These are phyloP conservation scores for Globisporangium middletonii DNA, from an alignment of 352 stramenopile species.

Conservation along the genomic window DNA sequence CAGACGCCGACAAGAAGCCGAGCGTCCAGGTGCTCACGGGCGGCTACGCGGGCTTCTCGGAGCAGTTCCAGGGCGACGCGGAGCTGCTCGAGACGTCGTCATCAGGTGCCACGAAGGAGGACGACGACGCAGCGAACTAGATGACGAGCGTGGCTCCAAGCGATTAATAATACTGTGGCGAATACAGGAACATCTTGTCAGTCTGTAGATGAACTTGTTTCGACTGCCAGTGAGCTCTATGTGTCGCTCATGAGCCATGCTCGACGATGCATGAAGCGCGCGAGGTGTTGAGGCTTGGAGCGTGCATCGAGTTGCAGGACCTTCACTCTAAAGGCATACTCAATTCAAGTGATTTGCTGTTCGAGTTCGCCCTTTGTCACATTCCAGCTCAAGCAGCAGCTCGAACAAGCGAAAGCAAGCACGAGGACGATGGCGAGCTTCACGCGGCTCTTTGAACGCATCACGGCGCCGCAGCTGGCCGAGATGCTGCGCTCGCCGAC, in stretches of 20 bases:
- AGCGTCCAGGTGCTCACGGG: constrained; percentile 63
- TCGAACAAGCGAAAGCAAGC: neutral
- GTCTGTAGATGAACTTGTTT: too few relatives aligned
- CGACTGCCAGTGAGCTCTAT: too few relatives aligned
- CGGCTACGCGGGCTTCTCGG: constrained; percentile 59
- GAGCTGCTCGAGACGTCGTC: constrained; percentile 34
- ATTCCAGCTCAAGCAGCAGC: neutral
- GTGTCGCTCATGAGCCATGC: neutral
- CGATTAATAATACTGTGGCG: too few relatives aligned
- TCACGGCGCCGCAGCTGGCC: constrained; percentile 47
- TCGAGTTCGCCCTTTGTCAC: neutral
- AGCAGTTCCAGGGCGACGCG: constrained; percentile 52
- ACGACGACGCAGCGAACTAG: neutral
- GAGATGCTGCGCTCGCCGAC: constrained; percentile 38
- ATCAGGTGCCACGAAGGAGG: neutral
- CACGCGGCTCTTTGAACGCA: constrained; percentile 36
- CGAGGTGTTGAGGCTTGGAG: neutral
- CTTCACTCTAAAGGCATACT: neutral
- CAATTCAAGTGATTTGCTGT: neutral
- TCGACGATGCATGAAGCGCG: neutral
- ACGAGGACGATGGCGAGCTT: constrained; percentile 19
- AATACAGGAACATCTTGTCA: too few relatives aligned
- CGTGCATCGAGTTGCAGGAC: neutral
- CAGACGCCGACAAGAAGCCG: constrained; percentile 30
- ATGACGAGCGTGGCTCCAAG: neutral